Base-by-base conservation (phyloP, 2,329 filamentous ascomycete species). In the Hypoxylon sp. region DNA sequence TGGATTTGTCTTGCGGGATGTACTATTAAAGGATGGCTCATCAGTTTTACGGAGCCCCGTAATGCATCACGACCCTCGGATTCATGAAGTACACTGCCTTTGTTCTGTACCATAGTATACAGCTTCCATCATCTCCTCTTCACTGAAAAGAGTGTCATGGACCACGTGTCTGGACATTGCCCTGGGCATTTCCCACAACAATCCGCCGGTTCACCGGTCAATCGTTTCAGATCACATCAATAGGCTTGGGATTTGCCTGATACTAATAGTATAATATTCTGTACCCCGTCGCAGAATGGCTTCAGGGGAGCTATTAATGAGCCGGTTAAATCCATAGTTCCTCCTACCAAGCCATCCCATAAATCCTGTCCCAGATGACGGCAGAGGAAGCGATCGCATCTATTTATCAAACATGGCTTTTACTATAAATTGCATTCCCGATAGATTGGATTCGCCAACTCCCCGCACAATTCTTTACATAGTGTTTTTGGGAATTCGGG, bases 91-190 rank as follows among this genome's bases (percentile, higher is more conserved):
- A 48, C 43, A 11, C 9, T 21, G 16, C 37, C 14, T 34, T 32
- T 50, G 32, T 16, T 48, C 59, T 68, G 59, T 66, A 68, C 48
- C 47, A 58, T 65, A 63, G 25, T 58, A 43, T 19, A 12, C 27
- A 41, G 48, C 47, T 54, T 59, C 60, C 32, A 25, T 34, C 37
- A 37, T 61, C 59, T 55, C 63, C 63, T 67, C 66, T 69, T 67
- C 60, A 21, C 27, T 6, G 47, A 37, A 52, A 63, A 32, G 27
- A 61, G 37, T 21, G 27, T 21, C 54, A 61, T 50, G 41, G 32
- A 54, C 48, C 16, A 60, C 41, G 27, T 48, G 23, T 59, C 16
- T 51, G 16, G n/a, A 47, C 12, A 5, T 29, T 50, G 16, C 39
- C 16, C 19, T 39, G 16, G n/a, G 34, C 11, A 12, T 19, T 48